These are phyloP conservation scores for Penicillium sp. DNA, from an alignment of 2,329 filamentous ascomycete genomes.

Conservation along the genomic window DNA sequence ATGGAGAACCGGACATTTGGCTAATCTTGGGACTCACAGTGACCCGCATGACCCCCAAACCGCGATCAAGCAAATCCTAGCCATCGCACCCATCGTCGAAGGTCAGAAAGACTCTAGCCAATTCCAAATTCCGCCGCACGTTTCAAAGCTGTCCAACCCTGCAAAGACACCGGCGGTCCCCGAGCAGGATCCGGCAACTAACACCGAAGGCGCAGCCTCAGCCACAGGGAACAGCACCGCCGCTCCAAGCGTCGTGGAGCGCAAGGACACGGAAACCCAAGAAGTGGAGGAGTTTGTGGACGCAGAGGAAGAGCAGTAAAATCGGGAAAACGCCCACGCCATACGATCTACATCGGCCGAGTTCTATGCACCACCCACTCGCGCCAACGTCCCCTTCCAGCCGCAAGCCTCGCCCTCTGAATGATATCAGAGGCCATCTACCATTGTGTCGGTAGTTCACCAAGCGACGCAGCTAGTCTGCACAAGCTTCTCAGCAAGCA, in stretches of 20 bases:
- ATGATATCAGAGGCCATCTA: neutral
- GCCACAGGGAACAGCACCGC: conserved; percentile 10
- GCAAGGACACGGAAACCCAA: conserved; percentile 43
- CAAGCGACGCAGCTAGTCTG: conserved; percentile 26
- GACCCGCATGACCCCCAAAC: conserved; percentile 67
- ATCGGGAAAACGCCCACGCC: neutral
- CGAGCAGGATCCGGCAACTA: conserved; percentile 21
- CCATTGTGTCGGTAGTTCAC: conserved; percentile 6
- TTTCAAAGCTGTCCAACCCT: conserved; percentile 3
- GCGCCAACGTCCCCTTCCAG: conserved; percentile 3
- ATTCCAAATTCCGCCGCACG: conserved; percentile 59
- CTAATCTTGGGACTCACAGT: conserved; percentile 40
- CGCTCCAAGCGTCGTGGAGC: conserved; percentile 29
- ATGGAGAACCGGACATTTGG: neutral
- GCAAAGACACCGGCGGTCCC: conserved; percentile 8
- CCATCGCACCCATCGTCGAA: conserved; percentile 80
- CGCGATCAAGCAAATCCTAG: conserved; percentile 78
- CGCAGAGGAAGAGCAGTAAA: conserved; percentile 35
- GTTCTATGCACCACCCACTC: neutral
- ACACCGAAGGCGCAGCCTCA: conserved; percentile 16
- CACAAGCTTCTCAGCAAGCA: conserved; percentile 18
- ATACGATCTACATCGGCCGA: neutral
- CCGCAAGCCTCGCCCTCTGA: neutral
- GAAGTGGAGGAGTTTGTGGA: conserved; percentile 49
- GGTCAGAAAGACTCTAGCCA: conserved; percentile 66